Conservation (phyloP, 768 basidiomycete genomes). For the Plicaturopsis crispa region DNA sequence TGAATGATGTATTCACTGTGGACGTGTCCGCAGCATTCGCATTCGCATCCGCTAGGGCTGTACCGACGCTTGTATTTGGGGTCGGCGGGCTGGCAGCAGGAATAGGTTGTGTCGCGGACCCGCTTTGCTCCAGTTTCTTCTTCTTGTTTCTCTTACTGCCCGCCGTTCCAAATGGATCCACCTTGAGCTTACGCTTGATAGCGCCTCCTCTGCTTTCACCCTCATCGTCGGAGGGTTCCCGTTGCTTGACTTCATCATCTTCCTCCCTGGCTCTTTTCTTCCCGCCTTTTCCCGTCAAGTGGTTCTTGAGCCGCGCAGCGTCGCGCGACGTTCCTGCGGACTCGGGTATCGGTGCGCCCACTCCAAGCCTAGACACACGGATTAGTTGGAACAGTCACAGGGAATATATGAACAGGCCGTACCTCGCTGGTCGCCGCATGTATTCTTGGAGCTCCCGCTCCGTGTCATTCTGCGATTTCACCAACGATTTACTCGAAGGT, state of each 20-base stretch:
- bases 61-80: too few relatives aligned
- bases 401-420: conserved; percentile 11
- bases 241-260: conserved; percentile 20
- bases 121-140: too few relatives aligned
- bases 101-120: too few relatives aligned
- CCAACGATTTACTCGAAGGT: conserved; percentile 34
- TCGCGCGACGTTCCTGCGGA: conserved; percentile 39
- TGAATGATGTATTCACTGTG: background rate
- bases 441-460: conserved; percentile 59
- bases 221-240: conserved; percentile 34
- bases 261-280: conserved; percentile 42
- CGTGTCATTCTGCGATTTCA: conserved; percentile 25
- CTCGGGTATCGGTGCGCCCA: conserved; percentile 59
- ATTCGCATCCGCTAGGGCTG: too few relatives aligned
- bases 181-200: conserved; percentile 50
- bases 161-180: conserved; percentile 51
- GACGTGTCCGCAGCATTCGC: too few relatives aligned
- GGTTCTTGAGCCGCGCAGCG: conserved; percentile 53
- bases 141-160: too few relatives aligned
- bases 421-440: conserved; percentile 69
- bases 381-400: conserved; percentile 4
- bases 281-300: conserved; percentile 36
- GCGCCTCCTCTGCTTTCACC: conserved; percentile 52
- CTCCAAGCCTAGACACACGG: conserved; percentile 50
- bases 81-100: too few relatives aligned